Conservation (phyloP, 2,329 filamentous ascomycete species). For the Cercospora sesami region DNA sequence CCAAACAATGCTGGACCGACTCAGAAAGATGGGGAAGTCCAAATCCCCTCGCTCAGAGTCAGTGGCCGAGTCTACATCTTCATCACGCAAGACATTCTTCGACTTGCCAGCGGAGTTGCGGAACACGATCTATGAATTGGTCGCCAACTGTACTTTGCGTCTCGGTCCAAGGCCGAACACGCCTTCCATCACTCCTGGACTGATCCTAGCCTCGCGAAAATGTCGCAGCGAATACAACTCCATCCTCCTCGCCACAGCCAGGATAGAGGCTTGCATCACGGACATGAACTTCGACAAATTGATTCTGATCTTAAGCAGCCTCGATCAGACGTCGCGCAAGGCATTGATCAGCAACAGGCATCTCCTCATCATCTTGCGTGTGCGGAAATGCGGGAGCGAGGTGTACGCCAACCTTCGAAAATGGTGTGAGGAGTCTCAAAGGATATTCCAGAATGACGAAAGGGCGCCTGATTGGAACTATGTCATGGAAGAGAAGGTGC, state of each 20-base stretch:
- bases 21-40: not conserved
- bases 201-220: conserved; percentile 29
- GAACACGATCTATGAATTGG: conserved; percentile 16
- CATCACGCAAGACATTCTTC: conserved; percentile 14
- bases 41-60: not conserved
- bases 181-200: conserved; percentile 6
- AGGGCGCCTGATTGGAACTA: not conserved
- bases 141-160: not conserved
- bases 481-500: not conserved
- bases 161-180: not conserved
- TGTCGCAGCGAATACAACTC: conserved; percentile 28
- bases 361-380: not conserved
- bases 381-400: conserved; percentile 9
- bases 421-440: conserved; percentile 6
- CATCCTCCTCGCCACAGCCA: conserved; percentile 28
- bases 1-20: not conserved
- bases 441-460: not conserved
- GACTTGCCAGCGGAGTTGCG: conserved; percentile 15
- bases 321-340: not conserved
- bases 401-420: conserved; percentile 11
- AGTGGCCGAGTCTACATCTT: not conserved
- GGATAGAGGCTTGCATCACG: conserved; percentile 20
- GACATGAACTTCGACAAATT: conserved; percentile 31
- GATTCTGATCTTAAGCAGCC: not conserved
- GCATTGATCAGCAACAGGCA: not conserved